Conservation (phyloP, 257 asterid species). For the Solanum paucissectum region DNA sequence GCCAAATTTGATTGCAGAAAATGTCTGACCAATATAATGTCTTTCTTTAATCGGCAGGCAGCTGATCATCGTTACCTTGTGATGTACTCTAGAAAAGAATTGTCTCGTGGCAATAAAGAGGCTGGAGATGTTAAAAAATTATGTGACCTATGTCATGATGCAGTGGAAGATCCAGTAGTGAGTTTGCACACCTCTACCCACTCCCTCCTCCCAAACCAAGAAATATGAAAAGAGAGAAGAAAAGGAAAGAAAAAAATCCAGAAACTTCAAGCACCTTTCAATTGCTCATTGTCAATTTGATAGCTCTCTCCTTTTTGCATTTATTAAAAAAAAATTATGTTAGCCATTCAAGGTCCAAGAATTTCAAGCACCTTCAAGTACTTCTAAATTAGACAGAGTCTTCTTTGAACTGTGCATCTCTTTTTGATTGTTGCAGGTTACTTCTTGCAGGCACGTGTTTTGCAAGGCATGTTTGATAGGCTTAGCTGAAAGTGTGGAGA, state of each 20-base stretch:
- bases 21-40: neutral
- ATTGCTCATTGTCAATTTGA: neutral
- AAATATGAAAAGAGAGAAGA: neutral
- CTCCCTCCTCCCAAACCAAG: neutral
- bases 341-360: neutral
- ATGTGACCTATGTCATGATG: constrained; percentile 54
- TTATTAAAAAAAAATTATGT: too few relatives aligned
- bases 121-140: constrained; percentile 22
- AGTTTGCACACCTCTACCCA: neutral
- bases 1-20: neutral
- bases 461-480: constrained; percentile 76
- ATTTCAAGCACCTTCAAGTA: neutral
- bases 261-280: neutral
- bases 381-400: neutral
- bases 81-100: constrained; percentile 31
- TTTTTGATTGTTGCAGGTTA: constrained; percentile 31
- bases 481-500: constrained; percentile 45
- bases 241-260: neutral
- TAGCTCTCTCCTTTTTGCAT: neutral
- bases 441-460: constrained; percentile 65
- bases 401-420: neutral
- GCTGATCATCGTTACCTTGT: constrained; percentile 88
- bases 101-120: constrained; percentile 34
- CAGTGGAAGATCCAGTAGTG: constrained; percentile 69
- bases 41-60: constrained; percentile 35